phyloP scores from a whole-genome alignment of 129 eudicot genomes.

The Flaveria linearis region DNA sequence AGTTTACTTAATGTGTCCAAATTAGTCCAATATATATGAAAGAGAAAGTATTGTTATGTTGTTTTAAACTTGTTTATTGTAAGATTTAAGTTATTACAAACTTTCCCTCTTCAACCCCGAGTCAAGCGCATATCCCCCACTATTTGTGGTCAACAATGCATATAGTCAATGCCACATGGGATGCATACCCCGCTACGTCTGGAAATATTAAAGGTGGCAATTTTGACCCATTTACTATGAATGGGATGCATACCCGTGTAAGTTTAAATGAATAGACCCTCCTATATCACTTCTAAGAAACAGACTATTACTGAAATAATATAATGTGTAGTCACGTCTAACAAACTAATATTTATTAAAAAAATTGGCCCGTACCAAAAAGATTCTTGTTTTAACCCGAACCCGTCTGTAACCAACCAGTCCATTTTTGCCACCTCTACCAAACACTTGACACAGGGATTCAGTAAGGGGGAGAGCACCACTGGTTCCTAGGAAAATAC shows the following conservation, averaged over 20 bases:
- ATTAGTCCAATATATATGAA: too few species aligned
- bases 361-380: not conserved
- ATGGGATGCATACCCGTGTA: not conserved
- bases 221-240: not conserved
- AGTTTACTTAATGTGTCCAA: not conserved
- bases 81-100: not conserved
- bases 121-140: not conserved
- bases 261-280: not conserved
- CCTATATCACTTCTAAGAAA: not conserved
- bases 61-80: too few species aligned
- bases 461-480: not conserved
- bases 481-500: constrained; percentile 1
- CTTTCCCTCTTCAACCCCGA: not conserved
- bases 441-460: not conserved
- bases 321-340: not conserved
- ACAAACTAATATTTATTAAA: constrained; percentile 2
- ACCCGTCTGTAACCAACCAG: not conserved
- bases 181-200: not conserved
- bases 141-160: not conserved
- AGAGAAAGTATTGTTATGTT: too few species aligned
- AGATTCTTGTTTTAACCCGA: not conserved
- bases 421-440: constrained; percentile 4
- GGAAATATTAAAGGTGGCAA: not conserved
- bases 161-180: not conserved
- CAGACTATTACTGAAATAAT: not conserved